Percentiles rank a stretch among this genome's conserved stretches.
phyloP scores from a whole-genome alignment of 2,329 filamentous ascomycete genomes.

The Xylariaceae sp. region DNA sequence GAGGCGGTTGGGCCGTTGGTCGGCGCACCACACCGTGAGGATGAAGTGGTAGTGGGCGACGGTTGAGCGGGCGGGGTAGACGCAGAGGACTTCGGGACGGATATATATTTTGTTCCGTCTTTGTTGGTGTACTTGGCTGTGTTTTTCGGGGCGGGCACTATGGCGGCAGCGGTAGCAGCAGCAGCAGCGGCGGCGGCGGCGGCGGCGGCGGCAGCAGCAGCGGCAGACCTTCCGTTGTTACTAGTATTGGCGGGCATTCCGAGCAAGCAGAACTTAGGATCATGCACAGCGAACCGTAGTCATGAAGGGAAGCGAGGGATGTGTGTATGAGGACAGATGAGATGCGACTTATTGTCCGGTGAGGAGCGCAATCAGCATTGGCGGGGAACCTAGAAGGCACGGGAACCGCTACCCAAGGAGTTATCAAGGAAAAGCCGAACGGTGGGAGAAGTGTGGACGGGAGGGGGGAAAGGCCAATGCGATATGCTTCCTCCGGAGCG shows the following conservation, averaged over 20 bases:
- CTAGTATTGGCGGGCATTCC: conserved; percentile 47
- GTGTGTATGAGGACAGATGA: conserved; percentile 17
- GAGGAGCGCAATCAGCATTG: conserved; percentile 18
- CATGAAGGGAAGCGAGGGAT: conserved; percentile 19
- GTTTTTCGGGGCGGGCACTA: conserved; percentile 46
- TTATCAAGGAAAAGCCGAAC: background rate
- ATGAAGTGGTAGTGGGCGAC: conserved; percentile 42
- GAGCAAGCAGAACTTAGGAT: conserved; percentile 18
- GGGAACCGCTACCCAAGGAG: conserved; percentile 13
- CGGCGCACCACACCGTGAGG: conserved; percentile 34
- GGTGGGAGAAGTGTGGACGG: background rate
- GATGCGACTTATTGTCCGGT: conserved; percentile 16
- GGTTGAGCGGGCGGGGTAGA: conserved; percentile 49
- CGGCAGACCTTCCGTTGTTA: conserved; percentile 46
- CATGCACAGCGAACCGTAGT: conserved; percentile 22
- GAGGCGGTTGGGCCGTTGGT: conserved; percentile 25
- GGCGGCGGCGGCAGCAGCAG: conserved; percentile 45
- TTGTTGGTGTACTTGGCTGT: conserved; percentile 62
- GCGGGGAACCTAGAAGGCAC: conserved; percentile 14
- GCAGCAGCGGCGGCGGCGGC: conserved; percentile 31
- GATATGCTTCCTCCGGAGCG: conserved; percentile 11
- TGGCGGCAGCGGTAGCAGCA: conserved; percentile 40
- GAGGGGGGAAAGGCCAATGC: background rate
- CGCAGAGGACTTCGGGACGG: conserved; percentile 51
- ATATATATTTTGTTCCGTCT: conserved; percentile 65